These are phyloP conservation scores for Puccinellia tenuiflora DNA, from an alignment of 176 grass and related monocot genomes.

Conservation along the genomic window DNA sequence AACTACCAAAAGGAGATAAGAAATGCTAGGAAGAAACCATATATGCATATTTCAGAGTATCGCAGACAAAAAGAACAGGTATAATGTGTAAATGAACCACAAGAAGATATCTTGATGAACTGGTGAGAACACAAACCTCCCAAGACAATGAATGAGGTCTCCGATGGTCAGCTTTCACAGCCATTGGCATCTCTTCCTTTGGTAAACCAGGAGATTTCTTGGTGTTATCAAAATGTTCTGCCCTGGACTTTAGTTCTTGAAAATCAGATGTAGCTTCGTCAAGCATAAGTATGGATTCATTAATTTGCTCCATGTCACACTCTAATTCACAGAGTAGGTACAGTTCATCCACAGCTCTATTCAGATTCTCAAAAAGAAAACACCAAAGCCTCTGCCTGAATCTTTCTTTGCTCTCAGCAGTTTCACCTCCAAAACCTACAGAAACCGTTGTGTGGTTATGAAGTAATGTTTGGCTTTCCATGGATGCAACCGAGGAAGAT, in stretches of 20 bases:
- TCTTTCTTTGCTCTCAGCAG: conserved; percentile 92
- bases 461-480: conserved; percentile 30
- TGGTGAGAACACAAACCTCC: conserved; percentile 53
- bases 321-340: conserved; percentile 98
- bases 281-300: conserved; percentile 96
- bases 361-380: conserved; percentile 99
- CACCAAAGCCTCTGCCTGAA: conserved; percentile 99
- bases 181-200: conserved; percentile 65
- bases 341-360: conserved; percentile 95
- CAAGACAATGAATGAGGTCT: conserved; percentile 96
- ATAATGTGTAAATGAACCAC: background rate
- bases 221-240: conserved; percentile 86
- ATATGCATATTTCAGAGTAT: background rate
- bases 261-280: conserved; percentile 97
- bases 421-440: conserved; percentile 56
- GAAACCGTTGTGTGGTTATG: conserved; percentile 23
- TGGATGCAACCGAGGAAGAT: conserved; percentile 33
- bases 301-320: conserved; percentile 99
- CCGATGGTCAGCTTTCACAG: conserved; percentile 83
- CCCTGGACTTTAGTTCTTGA: conserved; percentile 82
- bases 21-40: background rate
- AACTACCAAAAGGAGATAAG: background rate
- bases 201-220: conserved; percentile 55
- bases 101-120: conserved; percentile 1
- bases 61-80: background rate